Percentiles rank a stretch among this genome's conserved stretches.
Conservation (phyloP, 352 stramenopile genomes). For the Stramenopiles sp. region DNA sequence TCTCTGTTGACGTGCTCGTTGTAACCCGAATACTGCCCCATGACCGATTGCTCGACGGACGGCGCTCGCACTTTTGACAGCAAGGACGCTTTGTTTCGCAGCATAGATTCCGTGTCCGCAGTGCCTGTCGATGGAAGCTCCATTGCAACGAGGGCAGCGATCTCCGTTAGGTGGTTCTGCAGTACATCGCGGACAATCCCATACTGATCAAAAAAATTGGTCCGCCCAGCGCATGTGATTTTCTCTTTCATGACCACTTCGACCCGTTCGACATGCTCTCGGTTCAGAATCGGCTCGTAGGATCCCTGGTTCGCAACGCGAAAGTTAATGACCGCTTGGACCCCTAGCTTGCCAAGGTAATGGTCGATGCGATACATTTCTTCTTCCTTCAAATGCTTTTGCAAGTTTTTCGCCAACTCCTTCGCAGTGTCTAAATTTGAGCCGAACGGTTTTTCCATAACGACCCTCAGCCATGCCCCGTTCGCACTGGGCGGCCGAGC, state of each 20-base stretch:
- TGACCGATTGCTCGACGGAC: background rate
- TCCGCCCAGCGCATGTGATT: constrained; percentile 35
- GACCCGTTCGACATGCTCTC: constrained; percentile 23
- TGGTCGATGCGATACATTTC: constrained; percentile 61
- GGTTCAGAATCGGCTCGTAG: constrained; percentile 16
- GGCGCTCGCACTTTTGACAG: background rate
- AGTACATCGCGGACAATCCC: constrained; percentile 55
- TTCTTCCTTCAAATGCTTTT: constrained; percentile 31
- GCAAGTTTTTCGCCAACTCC: constrained; percentile 29
- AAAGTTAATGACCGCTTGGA: constrained; percentile 36
- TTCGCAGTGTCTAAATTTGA: constrained; percentile 33
- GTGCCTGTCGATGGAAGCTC: background rate
- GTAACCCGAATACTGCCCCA: background rate
- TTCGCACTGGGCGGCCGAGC: constrained; percentile 19
- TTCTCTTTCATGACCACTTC: constrained; percentile 44
- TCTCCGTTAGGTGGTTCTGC: constrained; percentile 47
- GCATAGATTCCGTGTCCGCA: background rate
- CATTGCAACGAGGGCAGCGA: background rate
- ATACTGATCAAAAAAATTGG: constrained; percentile 44
- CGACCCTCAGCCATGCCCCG: constrained; percentile 35
- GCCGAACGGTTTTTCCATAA: constrained; percentile 56
- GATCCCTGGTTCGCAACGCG: constrained; percentile 29
- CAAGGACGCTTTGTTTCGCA: background rate
- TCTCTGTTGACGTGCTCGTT: too few species aligned
- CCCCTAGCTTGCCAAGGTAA: constrained; percentile 47